Conservation (phyloP, 139 green algal species). For the Edaphochlamys debaryana region DNA sequence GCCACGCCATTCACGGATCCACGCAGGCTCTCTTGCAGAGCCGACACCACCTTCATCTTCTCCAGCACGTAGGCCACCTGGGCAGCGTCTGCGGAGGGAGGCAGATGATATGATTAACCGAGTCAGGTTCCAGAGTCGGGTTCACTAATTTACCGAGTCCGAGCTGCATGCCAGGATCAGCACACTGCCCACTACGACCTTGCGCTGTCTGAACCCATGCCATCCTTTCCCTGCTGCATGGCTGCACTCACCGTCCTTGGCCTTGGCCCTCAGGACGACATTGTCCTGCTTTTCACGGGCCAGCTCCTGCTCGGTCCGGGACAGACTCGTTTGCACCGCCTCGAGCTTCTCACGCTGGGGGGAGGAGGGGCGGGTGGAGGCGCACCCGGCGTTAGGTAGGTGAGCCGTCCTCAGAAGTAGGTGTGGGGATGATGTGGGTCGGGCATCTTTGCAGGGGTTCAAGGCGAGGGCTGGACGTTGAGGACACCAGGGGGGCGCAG, state of each 20-base stretch:
- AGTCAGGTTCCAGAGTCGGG: not conserved
- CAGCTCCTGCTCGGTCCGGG: constrained; percentile 11
- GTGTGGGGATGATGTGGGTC: not conserved
- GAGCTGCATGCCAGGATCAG: too few relatives aligned
- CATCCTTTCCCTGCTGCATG: not conserved
- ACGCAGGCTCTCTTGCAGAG: constrained; percentile 2
- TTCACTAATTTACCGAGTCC: too few relatives aligned
- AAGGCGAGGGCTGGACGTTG: too few relatives aligned
- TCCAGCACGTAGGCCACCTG: constrained; percentile 26
- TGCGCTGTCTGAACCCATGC: too few relatives aligned
- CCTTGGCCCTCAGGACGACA: constrained; percentile 6
- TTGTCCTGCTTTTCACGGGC: constrained; percentile 35
- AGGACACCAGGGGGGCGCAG: not conserved
- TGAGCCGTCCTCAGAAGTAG: not conserved
- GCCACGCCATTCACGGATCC: not conserved
- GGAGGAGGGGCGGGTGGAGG: not conserved
- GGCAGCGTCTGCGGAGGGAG: not conserved
- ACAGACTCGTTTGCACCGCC: not conserved
- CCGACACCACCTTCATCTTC: constrained; percentile 32
- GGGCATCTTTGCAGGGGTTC: too few relatives aligned
- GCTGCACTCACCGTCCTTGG: constrained; percentile 22
- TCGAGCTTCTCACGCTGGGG: constrained; percentile 23
- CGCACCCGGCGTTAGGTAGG: not conserved
- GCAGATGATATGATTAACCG: not conserved
- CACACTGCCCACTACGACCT: too few relatives aligned